These are phyloP conservation scores for Macrolepiota dolichaula DNA, from an alignment of 768 basidiomycete species.

Conservation along the genomic window DNA sequence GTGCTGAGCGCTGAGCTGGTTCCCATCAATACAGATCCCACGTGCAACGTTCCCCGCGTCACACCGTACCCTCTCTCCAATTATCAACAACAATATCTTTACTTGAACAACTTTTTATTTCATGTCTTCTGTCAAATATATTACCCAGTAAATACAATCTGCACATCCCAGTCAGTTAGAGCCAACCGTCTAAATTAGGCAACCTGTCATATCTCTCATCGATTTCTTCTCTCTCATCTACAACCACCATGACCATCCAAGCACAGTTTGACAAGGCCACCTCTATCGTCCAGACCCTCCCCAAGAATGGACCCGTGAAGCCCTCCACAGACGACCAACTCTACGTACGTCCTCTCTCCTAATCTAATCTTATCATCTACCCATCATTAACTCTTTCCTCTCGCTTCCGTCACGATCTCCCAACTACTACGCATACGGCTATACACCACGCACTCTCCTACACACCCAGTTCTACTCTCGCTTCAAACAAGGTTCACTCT, in stretches of 20 bases:
- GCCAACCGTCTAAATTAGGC: background rate
- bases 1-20: background rate
- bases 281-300: constrained; percentile 60
- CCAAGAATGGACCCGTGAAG: constrained; percentile 79
- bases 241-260: constrained; percentile 49
- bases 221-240: background rate
- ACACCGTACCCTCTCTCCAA: background rate
- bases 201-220: background rate
- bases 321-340: constrained; percentile 75
- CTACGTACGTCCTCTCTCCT: constrained; percentile 47
- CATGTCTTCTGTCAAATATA: too few relatives aligned
- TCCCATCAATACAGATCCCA: background rate
- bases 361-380: constrained; percentile 12
- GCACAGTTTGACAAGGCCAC: constrained; percentile 77
- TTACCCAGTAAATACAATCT: too few relatives aligned
- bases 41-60: background rate
- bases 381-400: constrained; percentile 6
- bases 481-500: constrained; percentile 81
- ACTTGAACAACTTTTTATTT: too few relatives aligned
- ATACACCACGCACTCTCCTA: too few relatives aligned
- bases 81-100: background rate
- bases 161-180: too few relatives aligned
- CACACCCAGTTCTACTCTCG: constrained; percentile 81
- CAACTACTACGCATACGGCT: too few relatives aligned
- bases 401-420: background rate